Evolutionary conservation across 2,329 filamentous ascomycete species (phyloP), one percentile per base, ranked within the genome.

Genomic region (Botryotinia narcissicola): DNA sequence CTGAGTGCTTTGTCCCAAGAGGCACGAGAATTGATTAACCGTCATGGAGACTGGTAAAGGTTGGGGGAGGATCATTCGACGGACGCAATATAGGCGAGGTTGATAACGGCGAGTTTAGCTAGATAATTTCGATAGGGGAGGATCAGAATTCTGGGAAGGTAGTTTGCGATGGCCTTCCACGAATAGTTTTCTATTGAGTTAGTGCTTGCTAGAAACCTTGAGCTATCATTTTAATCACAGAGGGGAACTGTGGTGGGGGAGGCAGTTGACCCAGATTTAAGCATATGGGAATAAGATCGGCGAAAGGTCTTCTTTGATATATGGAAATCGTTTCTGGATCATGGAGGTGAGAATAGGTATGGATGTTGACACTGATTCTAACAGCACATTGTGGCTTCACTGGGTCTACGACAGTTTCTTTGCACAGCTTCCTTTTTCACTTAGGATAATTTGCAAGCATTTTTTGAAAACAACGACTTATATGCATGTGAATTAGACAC

Each of bases 241-340:
- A 10, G 12, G 44, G 32, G 3, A 7, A 10, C 35, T 10, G 22
- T 29, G 20, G 25, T 10, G 20, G 20, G 29, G 4, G 8, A 12
- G 16, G 14, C 2, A 8, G 7, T 18, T 2, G 35, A 32, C 1
- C 1, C 18, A 4, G 1, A 9, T 12, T 16, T 5, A 22, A 29
- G 51, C 3, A 18, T 9, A 8, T 18, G 7, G 1, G 14, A 29
- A 57, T 4, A 57, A 29, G 14, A 57, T 57, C 51, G n/a, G 6
- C n/a, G 3, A 57, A 29, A 29, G 1, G 29, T 29, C n/a, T 42
- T 62, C 12, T 16, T 42, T 29, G 22, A 18, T n/a, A 42, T 40
- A 29, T 61, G 12, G 22, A 22, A 22, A n/a, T 40, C 3, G 5
- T 7, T 22, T 48, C 20, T 22, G 6, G 12, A 48, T 35, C 42